These are phyloP conservation scores for Gelatoporia subvermispora DNA, from an alignment of 768 basidiomycete genomes.

Conservation along the genomic window DNA sequence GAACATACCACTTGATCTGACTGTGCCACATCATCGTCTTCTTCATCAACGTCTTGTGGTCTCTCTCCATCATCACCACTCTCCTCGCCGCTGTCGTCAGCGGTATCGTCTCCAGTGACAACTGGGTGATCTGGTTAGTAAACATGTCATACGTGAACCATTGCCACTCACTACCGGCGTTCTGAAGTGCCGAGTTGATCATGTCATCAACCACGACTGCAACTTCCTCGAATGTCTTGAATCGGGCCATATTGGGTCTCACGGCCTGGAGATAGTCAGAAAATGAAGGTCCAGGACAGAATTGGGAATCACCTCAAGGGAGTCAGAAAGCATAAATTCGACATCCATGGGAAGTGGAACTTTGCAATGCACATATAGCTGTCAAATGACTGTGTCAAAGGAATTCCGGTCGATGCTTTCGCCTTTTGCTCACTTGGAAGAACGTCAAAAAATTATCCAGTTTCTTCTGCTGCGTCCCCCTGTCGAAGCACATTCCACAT, in stretches of 20 bases:
- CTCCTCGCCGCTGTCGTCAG: conserved; percentile 59
- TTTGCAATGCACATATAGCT: conserved; percentile 91
- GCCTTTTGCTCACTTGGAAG: conserved; percentile 67
- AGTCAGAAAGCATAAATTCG: conserved; percentile 95
- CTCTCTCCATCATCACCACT: conserved; percentile 42
- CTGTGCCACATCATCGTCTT: conserved; percentile 54
- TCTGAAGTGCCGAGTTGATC: conserved; percentile 64
- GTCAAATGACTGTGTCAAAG: conserved; percentile 2
- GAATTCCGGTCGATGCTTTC: neutral
- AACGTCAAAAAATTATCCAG: conserved; percentile 88
- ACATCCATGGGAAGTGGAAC: conserved; percentile 92
- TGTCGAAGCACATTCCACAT: conserved; percentile 97
- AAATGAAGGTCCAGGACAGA: neutral
- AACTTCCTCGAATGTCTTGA: conserved; percentile 80
- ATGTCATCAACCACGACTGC: conserved; percentile 88
- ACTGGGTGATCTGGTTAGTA: conserved; percentile 20
- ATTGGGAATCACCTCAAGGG: conserved; percentile 64
- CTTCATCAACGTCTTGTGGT: conserved; percentile 52
- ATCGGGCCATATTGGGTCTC: conserved; percentile 70
- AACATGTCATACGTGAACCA: conserved; percentile 9
- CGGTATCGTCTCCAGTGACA: conserved; percentile 46
- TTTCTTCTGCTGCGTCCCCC: conserved; percentile 87
- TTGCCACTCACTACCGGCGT: conserved; percentile 43
- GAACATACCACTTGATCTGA: conserved; percentile 33
- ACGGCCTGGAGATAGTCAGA: conserved; percentile 50